phyloP scores from a whole-genome alignment of 495 filamentous ascomycete genomes.

The Hypoxylon fragiforme region DNA sequence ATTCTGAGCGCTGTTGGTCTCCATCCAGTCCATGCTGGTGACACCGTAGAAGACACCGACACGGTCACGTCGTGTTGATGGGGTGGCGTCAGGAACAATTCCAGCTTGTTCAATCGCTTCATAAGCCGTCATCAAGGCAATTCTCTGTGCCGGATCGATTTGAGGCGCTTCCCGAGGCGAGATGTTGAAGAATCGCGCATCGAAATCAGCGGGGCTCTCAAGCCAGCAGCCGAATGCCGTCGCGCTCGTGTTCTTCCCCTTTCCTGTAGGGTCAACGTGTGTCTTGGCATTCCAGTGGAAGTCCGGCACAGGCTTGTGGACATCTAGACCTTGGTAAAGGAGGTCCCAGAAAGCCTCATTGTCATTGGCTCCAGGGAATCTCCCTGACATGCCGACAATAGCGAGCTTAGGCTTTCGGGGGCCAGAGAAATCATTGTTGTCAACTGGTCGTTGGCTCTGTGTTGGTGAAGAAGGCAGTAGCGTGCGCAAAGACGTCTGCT shows the following conservation, averaged over 20 bases:
- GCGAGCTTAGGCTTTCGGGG: slow-evolving; percentile 46
- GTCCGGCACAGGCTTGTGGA: slow-evolving; percentile 56
- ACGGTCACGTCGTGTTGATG: slow-evolving; percentile 57
- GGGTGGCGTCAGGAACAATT: slow-evolving; percentile 71
- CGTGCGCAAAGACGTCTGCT: background rate
- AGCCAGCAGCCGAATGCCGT: slow-evolving; percentile 63
- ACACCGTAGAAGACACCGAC: slow-evolving; percentile 43
- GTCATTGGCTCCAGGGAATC: slow-evolving; percentile 61
- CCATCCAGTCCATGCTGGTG: slow-evolving; percentile 77
- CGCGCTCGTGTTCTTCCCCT: slow-evolving; percentile 63
- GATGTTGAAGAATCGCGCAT: slow-evolving; percentile 81
- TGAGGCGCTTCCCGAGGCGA: slow-evolving; percentile 80
- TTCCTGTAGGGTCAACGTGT: slow-evolving; percentile 69
- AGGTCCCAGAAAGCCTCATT: slow-evolving; percentile 65
- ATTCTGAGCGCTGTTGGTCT: slow-evolving; percentile 71
- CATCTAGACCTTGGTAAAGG: slow-evolving; percentile 58
- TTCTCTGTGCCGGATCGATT: slow-evolving; percentile 76
- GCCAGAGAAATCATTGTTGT: background rate
- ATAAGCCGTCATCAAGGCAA: slow-evolving; percentile 74
- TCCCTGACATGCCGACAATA: slow-evolving; percentile 67
- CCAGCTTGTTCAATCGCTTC: slow-evolving; percentile 83
- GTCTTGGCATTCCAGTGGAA: slow-evolving; percentile 72
- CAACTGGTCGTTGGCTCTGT: background rate
- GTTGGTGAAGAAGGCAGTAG: background rate
- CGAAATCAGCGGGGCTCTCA: slow-evolving; percentile 17